Conservation (phyloP, 345 rosid species). For the Corymbia maculata region DNA sequence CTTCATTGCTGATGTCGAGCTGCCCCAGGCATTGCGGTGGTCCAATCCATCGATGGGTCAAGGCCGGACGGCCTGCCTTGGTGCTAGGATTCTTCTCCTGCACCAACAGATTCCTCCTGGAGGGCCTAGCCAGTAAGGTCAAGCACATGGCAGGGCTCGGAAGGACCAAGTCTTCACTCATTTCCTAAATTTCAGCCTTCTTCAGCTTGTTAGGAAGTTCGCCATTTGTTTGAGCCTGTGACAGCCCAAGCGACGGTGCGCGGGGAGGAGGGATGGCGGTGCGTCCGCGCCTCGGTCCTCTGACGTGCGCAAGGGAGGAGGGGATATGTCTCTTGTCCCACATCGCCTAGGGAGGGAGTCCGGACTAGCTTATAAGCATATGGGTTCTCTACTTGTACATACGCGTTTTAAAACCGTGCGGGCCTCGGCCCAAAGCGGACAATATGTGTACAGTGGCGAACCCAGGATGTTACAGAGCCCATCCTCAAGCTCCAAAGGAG, state of each 20-base stretch:
- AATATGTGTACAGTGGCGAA: too few species aligned
- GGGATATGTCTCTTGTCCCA: too few species aligned
- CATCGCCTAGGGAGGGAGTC: too few species aligned
- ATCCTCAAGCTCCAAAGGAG: slow-evolving; percentile 5
- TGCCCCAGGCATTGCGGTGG: slow-evolving; percentile 14
- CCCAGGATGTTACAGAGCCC: too few species aligned
- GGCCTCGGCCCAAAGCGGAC: too few species aligned
- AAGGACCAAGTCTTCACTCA: slow-evolving; percentile 6
- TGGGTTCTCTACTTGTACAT: too few species aligned
- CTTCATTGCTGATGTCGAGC: slow-evolving; percentile 9
- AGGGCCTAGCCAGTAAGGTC: slow-evolving; percentile 8
- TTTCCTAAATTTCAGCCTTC: slow-evolving; percentile 10
- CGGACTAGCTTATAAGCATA: too few species aligned
- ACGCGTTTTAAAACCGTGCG: too few species aligned
- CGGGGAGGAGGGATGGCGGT: too few species aligned
- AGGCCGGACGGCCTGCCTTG: slow-evolving; percentile 12
- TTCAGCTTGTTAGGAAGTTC: slow-evolving; percentile 17
- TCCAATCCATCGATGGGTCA: slow-evolving; percentile 31
- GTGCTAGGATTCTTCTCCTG: slow-evolving; percentile 22
- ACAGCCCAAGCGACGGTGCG: too few species aligned
- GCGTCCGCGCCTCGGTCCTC: too few species aligned
- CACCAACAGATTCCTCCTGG: neutral
- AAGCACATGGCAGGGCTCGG: slow-evolving; percentile 17
- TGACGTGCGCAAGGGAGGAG: too few species aligned
- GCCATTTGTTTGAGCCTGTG: slow-evolving; percentile 24